These are phyloP conservation scores for Botrytis squamosa DNA, from an alignment of 2,329 filamentous ascomycete genomes.

Conservation along the genomic window DNA sequence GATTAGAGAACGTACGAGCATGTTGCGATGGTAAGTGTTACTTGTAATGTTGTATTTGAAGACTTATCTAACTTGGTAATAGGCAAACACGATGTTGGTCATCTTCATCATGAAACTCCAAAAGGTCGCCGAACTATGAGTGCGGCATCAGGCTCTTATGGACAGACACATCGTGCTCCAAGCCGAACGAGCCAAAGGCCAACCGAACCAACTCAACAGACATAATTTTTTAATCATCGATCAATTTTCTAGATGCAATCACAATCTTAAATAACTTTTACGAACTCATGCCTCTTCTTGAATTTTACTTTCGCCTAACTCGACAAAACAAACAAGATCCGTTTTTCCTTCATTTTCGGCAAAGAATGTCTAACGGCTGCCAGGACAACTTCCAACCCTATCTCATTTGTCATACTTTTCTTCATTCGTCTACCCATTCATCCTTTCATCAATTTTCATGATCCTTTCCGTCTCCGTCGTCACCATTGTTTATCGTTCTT, in stretches of 20 bases:
- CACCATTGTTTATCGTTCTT: neutral
- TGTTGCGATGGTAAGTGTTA: conserved; percentile 89
- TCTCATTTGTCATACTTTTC: conserved; percentile 7
- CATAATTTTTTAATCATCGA: conserved; percentile 3
- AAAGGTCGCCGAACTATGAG: conserved; percentile 41
- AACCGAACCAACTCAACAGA: conserved; percentile 16
- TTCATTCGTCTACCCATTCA: conserved; percentile 10
- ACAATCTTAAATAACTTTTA: conserved; percentile 5
- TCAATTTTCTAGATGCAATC: neutral
- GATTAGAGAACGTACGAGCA: conserved; percentile 90
- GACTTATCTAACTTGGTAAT: conserved; percentile 28
- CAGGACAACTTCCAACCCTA: conserved; percentile 11
- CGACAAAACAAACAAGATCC: neutral
- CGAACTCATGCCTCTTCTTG: conserved; percentile 21
- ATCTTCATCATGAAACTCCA: conserved; percentile 50
- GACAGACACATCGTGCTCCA: conserved; percentile 19
- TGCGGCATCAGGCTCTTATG: conserved; percentile 27
- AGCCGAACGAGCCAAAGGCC: conserved; percentile 29
- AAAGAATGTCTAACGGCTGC: conserved; percentile 19
- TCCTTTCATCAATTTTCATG: conserved; percentile 1
- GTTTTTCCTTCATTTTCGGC: conserved; percentile 5
- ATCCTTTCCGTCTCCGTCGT: neutral
- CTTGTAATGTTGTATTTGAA: neutral
- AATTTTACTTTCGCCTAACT: conserved; percentile 16
- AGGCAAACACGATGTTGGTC: conserved; percentile 75